Percentiles rank a stretch among this genome's conserved stretches.
Conservation (phyloP, 306 rosid genomes). For the Trichosanthes cucumerina region DNA sequence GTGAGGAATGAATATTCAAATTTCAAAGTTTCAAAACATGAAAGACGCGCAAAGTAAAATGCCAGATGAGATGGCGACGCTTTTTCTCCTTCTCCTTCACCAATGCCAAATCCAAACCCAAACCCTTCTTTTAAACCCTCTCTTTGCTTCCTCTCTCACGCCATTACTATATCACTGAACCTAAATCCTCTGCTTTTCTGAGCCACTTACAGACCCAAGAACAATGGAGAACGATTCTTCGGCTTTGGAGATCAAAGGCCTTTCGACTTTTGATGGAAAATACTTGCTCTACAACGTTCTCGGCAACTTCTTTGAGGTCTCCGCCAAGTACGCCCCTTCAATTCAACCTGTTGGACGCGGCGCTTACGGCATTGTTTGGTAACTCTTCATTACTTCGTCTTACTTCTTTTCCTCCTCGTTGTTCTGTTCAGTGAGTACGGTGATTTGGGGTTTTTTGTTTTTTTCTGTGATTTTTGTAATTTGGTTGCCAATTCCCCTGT, state of each 20-base stretch:
- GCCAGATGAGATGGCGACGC: not conserved
- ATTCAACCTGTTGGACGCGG: constrained; percentile 91
- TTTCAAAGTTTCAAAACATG: constrained; percentile 7
- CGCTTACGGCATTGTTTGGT: constrained; percentile 96
- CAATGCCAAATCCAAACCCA: not conserved
- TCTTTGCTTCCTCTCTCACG: not conserved
- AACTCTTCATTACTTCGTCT: not conserved
- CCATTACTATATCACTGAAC: not conserved
- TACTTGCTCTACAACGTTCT: constrained; percentile 60
- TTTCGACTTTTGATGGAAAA: constrained; percentile 36
- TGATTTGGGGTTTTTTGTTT: not conserved
- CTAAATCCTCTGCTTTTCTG: not conserved
- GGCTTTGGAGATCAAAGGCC: constrained; percentile 30
- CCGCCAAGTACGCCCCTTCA: constrained; percentile 67
- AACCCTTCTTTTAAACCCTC: not conserved
- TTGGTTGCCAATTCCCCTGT: not conserved
- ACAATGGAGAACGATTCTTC: constrained; percentile 25
- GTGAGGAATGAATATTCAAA: constrained; percentile 1
- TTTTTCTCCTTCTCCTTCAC: not conserved
- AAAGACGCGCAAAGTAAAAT: constrained; percentile 7
- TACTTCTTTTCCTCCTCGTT: not conserved
- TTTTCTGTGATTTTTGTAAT: not conserved
- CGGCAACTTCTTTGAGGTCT: constrained; percentile 68
- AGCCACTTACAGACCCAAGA: not conserved
- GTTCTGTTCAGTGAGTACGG: not conserved